These are phyloP conservation scores for Centrapalus pauciflorus DNA, from an alignment of 129 eudicot species.

Conservation along the genomic window DNA sequence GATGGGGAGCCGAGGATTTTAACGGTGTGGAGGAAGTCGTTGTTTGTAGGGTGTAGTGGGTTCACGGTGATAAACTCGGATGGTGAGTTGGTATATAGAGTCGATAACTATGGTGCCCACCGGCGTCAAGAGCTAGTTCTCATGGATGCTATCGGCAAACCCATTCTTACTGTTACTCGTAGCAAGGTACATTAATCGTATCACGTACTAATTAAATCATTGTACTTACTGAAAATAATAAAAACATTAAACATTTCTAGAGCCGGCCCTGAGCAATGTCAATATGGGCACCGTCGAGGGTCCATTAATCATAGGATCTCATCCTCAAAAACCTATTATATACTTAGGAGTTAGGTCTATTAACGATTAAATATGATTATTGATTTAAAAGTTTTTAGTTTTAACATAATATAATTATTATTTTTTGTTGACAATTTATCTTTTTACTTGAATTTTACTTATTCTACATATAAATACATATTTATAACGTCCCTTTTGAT, in stretches of 20 bases:
- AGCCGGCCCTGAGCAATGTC: too few species aligned
- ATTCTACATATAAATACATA: too few species aligned
- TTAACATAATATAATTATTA: too few species aligned
- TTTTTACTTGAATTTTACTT: too few species aligned
- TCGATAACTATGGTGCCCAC: slow-evolving; percentile 62
- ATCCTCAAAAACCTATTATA: too few species aligned
- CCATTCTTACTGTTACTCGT: slow-evolving; percentile 56
- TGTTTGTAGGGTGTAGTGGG: slow-evolving; percentile 66
- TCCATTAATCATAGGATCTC: too few species aligned
- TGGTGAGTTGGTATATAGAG: slow-evolving; percentile 68
- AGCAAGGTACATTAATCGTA: slow-evolving; percentile 44
- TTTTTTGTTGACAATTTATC: too few species aligned
- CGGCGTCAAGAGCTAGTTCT: slow-evolving; percentile 41
- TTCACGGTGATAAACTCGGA: slow-evolving; percentile 72
- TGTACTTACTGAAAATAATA: neutral
- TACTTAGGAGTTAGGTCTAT: too few species aligned
- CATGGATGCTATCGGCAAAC: slow-evolving; percentile 71
- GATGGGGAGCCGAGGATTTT: slow-evolving; percentile 25
- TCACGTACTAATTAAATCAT: neutral
- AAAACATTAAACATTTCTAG: neutral
- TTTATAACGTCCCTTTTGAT: too few species aligned
- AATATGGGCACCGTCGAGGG: too few species aligned
- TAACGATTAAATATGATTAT: too few species aligned
- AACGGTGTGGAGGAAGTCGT: slow-evolving; percentile 91
- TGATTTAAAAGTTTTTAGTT: too few species aligned